Conservation (phyloP, 2,329 filamentous ascomycete species). For the Phaeophleospora eucalypticola region DNA sequence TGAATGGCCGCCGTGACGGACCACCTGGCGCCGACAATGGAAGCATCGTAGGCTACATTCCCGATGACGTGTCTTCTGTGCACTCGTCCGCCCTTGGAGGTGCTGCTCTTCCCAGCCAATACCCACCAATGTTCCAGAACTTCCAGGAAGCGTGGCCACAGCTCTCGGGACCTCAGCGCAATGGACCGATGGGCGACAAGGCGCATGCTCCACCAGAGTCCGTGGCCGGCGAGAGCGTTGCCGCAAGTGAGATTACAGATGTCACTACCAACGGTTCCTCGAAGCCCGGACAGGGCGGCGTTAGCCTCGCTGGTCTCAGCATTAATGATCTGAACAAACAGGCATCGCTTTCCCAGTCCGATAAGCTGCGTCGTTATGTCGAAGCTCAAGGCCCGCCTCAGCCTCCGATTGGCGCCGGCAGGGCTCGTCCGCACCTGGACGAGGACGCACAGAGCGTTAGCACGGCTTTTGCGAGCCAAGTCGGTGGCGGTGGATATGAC, state of each 20-base stretch:
- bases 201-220: conserved; percentile 46
- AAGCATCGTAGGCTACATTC: conserved; percentile 91
- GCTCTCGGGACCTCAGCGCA: conserved; percentile 62
- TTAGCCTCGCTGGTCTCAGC: conserved; percentile 79
- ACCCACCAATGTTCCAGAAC: conserved; percentile 91
- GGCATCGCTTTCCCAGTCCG: conserved; percentile 72
- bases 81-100: conserved; percentile 90
- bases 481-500: conserved; percentile 43
- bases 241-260: conserved; percentile 86
- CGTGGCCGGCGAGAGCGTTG: conserved; percentile 85
- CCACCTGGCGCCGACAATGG: conserved; percentile 65
- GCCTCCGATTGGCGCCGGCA: conserved; percentile 55
- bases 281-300: conserved; percentile 65
- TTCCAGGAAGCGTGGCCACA: conserved; percentile 90
- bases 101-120: conserved; percentile 63
- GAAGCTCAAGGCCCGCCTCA: conserved; percentile 57
- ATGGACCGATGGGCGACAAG: conserved; percentile 50
- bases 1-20: conserved; percentile 49
- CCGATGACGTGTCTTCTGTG: conserved; percentile 93
- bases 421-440: conserved; percentile 57
- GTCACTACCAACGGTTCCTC: conserved; percentile 63
- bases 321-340: conserved; percentile 68
- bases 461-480: conserved; percentile 93
- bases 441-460: conserved; percentile 95
- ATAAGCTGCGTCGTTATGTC: conserved; percentile 90